Conservation (phyloP, 345 rosid genomes). For the Hypericum perforatum region DNA sequence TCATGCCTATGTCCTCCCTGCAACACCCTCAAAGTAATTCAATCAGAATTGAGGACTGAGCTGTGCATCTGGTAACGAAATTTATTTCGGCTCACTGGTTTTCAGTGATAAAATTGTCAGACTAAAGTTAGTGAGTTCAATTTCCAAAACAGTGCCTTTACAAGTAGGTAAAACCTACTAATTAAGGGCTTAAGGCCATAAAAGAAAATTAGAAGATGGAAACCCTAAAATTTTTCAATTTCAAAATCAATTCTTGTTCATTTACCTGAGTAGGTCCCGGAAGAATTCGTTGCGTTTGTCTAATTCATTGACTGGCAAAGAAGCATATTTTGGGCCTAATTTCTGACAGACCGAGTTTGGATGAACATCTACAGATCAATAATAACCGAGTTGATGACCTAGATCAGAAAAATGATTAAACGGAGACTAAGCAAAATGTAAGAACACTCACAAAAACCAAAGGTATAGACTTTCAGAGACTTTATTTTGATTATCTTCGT, state of each 20-base stretch:
- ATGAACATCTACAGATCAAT: conserved; percentile 47
- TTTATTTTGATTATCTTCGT: conserved; percentile 74
- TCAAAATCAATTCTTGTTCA: neutral
- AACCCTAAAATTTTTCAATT: too few species aligned
- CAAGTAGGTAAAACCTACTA: too few species aligned
- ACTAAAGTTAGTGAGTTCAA: too few species aligned
- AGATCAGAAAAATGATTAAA: neutral
- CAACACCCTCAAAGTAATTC: conserved; percentile 14
- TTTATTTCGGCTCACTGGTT: too few species aligned
- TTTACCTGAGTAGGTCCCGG: conserved; percentile 83
- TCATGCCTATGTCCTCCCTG: conserved; percentile 83
- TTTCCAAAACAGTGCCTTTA: too few species aligned
- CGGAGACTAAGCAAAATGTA: conserved; percentile 11
- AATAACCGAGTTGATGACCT: neutral
- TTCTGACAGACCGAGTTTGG: conserved; percentile 51
- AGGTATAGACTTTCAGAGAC: conserved; percentile 74
- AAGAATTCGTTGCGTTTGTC: conserved; percentile 45
- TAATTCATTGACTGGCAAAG: conserved; percentile 28
- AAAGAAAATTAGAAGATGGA: too few species aligned
- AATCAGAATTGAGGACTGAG: conserved; percentile 1
- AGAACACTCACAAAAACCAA: conserved; percentile 82
- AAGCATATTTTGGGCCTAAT: neutral
- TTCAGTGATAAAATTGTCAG: too few species aligned
- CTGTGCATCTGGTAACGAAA: neutral
- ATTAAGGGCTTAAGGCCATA: too few species aligned